Evolutionary conservation across 202 grass and related monocot species (phyloP).

Genomic region (Digitaria exilis): DNA sequence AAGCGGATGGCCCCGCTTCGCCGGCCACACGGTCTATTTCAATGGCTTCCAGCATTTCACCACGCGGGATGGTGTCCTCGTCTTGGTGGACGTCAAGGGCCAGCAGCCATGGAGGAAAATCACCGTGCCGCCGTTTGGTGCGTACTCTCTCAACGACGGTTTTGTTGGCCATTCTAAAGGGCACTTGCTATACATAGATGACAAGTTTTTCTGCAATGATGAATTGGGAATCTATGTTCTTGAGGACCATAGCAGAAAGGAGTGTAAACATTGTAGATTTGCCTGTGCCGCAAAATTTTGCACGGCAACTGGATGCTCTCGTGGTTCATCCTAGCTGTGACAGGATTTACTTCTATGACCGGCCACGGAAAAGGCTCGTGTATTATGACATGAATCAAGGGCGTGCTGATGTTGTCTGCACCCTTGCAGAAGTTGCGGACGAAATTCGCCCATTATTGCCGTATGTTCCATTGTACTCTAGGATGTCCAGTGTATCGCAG

Average conservation of each 20-base stretch:
- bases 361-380: not conserved
- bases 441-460: not conserved
- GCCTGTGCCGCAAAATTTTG: not conserved
- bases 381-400: not conserved
- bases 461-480: not conserved
- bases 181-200: not conserved
- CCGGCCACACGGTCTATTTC: not conserved
- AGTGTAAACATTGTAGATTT: not conserved
- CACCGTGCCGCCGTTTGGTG: too few species aligned
- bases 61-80: not conserved
- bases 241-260: not conserved
- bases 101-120: not conserved
- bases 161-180: not conserved
- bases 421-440: not conserved
- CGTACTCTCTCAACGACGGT: too few species aligned
- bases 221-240: not conserved
- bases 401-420: not conserved
- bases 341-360: not conserved
- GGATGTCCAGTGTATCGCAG: too few species aligned
- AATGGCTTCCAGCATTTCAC: not conserved
- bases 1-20: not conserved
- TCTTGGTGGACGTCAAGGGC: not conserved
- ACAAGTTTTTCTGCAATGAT: fast-evolving
- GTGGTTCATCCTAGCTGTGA: not conserved
- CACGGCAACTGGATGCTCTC: too few species aligned